phyloP scores from a whole-genome alignment of 1,139 yeast genomes.

The Pichia kudriavzevii region DNA sequence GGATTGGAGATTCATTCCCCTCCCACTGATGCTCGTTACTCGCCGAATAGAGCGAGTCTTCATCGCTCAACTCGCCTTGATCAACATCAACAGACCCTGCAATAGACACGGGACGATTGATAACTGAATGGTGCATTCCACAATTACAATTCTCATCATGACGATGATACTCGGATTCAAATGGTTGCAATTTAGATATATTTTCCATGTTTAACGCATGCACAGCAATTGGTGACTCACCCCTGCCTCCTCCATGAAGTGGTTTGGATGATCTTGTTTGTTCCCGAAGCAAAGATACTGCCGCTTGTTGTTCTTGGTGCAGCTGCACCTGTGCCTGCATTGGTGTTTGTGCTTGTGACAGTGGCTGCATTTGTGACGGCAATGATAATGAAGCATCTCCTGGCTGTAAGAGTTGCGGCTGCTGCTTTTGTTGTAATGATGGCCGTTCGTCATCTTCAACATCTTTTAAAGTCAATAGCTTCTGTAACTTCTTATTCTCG shows the following conservation, averaged over 20 bases:
- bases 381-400: too few species aligned
- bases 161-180: conserved; percentile 22
- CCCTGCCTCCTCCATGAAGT: too few species aligned
- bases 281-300: too few species aligned
- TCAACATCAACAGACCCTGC: conserved; percentile 49
- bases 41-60: conserved; percentile 29
- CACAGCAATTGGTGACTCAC: too few species aligned
- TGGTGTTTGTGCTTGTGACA: too few species aligned
- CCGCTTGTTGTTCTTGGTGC: too few species aligned
- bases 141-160: conserved; percentile 51
- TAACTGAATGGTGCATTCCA: conserved; percentile 44
- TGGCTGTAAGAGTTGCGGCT: too few species aligned
- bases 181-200: conserved; percentile 4
- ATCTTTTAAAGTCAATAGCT: conserved; percentile 54
- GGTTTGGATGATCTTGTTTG: too few species aligned
- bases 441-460: conserved; percentile 14
- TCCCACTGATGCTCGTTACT: conserved; percentile 3
- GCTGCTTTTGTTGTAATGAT: not conserved
- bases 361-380: too few species aligned
- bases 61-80: conserved; percentile 41
- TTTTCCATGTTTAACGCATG: not conserved
- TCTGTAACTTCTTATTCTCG: conserved; percentile 40
- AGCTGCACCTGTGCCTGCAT: too few species aligned
- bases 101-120: conserved; percentile 57
- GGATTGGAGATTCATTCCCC: not conserved